phyloP scores from a whole-genome alignment of 164 flowering plant genomes.

The Piper betle region DNA sequence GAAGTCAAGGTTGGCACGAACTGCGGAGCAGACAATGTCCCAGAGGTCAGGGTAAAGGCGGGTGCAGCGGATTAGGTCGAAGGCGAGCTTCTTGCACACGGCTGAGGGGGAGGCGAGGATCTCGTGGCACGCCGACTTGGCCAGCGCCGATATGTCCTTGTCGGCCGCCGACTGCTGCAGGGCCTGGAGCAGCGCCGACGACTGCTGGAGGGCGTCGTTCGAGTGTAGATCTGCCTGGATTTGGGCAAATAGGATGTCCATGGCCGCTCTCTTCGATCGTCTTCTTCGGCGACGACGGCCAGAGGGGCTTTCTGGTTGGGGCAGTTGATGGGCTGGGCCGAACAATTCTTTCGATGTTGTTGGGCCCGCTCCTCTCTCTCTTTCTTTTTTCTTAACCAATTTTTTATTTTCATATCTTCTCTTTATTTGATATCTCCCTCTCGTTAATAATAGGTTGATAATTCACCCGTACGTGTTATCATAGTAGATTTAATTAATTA shows the following conservation, averaged over 20 bases:
- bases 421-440: too few relatives aligned
- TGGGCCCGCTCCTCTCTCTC: too few relatives aligned
- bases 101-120: slow-evolving; percentile 94
- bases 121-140: slow-evolving; percentile 87
- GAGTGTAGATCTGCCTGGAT: slow-evolving; percentile 99
- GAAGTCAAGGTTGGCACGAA: slow-evolving; percentile 71
- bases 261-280: slow-evolving; percentile 4
- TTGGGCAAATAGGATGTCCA: slow-evolving; percentile 97
- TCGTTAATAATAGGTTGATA: too few relatives aligned
- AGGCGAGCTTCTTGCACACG: slow-evolving; percentile 84
- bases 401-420: too few relatives aligned
- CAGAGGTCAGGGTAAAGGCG: slow-evolving; percentile 86
- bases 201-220: slow-evolving; percentile 92
- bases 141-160: slow-evolving; percentile 70
- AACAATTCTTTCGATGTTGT: too few relatives aligned
- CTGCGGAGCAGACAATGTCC: slow-evolving; percentile 77
- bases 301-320: too few relatives aligned
- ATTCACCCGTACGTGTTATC: too few relatives aligned
- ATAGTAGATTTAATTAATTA: too few relatives aligned
- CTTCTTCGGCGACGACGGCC: neutral
- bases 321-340: too few relatives aligned
- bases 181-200: slow-evolving; percentile 85
- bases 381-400: too few relatives aligned
- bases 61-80: slow-evolving; percentile 83
- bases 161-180: slow-evolving; percentile 99